A percentile compares a stretch with the other conserved stretches of the same genome.
phyloP scores from a whole-genome alignment of 108 stramenopile genomes.

The Skeletonema grethae region DNA sequence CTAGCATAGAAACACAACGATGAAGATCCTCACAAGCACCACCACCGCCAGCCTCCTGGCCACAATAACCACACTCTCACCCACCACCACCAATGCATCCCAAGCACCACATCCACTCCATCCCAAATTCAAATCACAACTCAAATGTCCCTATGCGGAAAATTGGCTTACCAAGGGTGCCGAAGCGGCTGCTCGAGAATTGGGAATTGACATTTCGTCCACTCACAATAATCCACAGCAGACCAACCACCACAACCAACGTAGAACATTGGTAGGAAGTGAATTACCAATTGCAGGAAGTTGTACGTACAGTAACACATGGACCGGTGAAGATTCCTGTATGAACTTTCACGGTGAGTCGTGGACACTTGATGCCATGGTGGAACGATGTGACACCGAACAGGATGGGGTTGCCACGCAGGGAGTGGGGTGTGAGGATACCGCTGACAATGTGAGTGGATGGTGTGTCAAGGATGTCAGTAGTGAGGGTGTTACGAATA shows the following conservation, averaged over 20 bases:
- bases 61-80: neutral
- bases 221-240: too few relatives aligned
- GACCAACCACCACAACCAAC: neutral
- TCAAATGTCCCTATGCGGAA: slow-evolving; percentile 47
- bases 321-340: slow-evolving; percentile 34
- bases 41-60: neutral
- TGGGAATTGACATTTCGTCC: slow-evolving; percentile 14
- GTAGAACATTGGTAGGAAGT: neutral
- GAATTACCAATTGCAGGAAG: slow-evolving; percentile 13
- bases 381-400: slow-evolving; percentile 19
- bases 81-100: slow-evolving; percentile 1
- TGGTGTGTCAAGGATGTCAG: slow-evolving; percentile 33
- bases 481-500: neutral
- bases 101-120: slow-evolving; percentile 4
- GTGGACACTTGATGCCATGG: slow-evolving; percentile 42
- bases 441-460: slow-evolving; percentile 29
- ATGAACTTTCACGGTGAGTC: slow-evolving; percentile 34
- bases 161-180: slow-evolving; percentile 53
- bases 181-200: slow-evolving; percentile 41
- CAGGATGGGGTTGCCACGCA: neutral
- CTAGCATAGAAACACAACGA: too few relatives aligned
- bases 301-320: slow-evolving; percentile 31
- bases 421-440: slow-evolving; percentile 6
- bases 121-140: slow-evolving; percentile 28
- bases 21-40: neutral